Base-by-base conservation (phyloP, 202 grass and related monocot species). In the Setaria viridis region DNA sequence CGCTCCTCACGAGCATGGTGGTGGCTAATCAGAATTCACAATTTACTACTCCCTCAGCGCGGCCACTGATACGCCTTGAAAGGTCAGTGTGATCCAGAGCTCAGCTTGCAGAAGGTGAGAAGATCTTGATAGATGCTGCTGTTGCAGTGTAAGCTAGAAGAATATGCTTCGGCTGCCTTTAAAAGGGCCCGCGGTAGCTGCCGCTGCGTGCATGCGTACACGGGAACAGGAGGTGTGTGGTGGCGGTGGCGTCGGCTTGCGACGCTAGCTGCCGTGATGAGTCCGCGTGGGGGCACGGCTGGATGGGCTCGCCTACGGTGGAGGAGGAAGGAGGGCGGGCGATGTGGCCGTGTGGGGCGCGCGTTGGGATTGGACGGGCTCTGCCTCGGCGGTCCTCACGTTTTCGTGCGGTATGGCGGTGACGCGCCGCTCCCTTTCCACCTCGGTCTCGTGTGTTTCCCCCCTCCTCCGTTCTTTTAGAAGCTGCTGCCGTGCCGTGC, bases 1-100 rank as follows among this genome's bases (percentile, higher is more conserved):
- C 58, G 74, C 93, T 98, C 59, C 91, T 84, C 41, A 88, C 84
- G 2, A 98, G 76, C 95, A 98, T 98, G 12, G 16, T 89, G 32
- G 35, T 6, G 20, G 19, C 17, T n/a, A n/a, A 9, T 57, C 55
- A n/a, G 17, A 29, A 41, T 46, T 17, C 37, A 2, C n/a, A 4
- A 25, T 25, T 25, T 25, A 25, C 25, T 25, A 1, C 2, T 57
- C 14, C 4, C 11, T 2, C 79, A 25, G n/a, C 50, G 55, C n/a
- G 33, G 30, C 37, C 75, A 32, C 13, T 11, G 47, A 10, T 16
- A 7, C 25, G 6, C 58, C 10, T 30, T 21, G 50, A 15, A 9
- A 25, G 58, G 15, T 11, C 6, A 68, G 16, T 21, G 41, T 45
- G 67, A 70, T 70, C 19, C 34, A 4, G 64, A 67, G 65, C 9